Conservation (phyloP, 371 early-diverging fungal species). For the Syncephalastrum contaminatum region DNA sequence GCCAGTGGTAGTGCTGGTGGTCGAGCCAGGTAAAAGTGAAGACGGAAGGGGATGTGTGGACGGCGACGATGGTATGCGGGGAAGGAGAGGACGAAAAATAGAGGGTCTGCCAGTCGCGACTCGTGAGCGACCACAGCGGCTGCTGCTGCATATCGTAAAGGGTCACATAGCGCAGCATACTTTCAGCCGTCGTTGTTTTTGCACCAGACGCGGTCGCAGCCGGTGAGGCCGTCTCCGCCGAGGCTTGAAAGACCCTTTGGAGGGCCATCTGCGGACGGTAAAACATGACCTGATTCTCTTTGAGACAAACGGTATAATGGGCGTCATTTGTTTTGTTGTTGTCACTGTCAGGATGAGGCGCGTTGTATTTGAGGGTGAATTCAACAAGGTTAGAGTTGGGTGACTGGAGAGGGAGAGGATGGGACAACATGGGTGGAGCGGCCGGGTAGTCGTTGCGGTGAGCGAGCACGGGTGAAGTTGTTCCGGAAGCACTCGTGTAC, state of each 20-base stretch:
- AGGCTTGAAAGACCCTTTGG: slow-evolving; percentile 10
- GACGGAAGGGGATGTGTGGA: slow-evolving; percentile 25
- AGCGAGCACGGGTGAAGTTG: slow-evolving; percentile 1
- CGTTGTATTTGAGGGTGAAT: slow-evolving; percentile 10
- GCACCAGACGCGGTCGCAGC: background rate
- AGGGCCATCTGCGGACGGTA: slow-evolving; percentile 21
- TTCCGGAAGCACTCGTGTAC: background rate
- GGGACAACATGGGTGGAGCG: slow-evolving; percentile 14
- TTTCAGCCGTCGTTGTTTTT: background rate
- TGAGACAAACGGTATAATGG: slow-evolving; percentile 12
- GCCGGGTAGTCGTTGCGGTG: slow-evolving; percentile 18
- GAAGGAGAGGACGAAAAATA: slow-evolving; percentile 10
- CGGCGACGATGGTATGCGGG: slow-evolving; percentile 7
- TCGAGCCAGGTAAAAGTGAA: slow-evolving; percentile 19
- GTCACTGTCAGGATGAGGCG: background rate
- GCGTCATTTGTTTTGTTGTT: background rate
- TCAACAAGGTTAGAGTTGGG: slow-evolving; percentile 13
- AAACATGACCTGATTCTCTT: slow-evolving; percentile 4
- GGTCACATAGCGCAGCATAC: slow-evolving; percentile 12
- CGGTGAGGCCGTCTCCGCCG: background rate
- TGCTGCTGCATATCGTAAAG: slow-evolving; percentile 18
- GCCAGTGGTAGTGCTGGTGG: slow-evolving; percentile 17
- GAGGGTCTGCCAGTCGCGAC: slow-evolving; percentile 34
- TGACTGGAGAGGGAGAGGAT: slow-evolving; percentile 1
- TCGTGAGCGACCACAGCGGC: slow-evolving; percentile 24